Evolutionary conservation across 768 basidiomycete genomes (phyloP).

Genomic region (Suillus discolor): DNA sequence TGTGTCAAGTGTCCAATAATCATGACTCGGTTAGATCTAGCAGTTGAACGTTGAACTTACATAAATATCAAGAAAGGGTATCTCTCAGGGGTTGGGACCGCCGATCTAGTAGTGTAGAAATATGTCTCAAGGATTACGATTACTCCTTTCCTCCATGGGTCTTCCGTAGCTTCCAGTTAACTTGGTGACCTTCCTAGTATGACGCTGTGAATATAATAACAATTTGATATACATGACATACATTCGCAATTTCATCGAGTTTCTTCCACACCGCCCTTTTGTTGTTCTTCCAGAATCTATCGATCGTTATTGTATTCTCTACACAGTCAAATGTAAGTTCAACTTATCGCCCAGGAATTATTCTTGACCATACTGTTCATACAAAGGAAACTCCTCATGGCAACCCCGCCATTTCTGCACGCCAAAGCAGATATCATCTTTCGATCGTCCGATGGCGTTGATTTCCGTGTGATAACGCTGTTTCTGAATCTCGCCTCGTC

Average conservation of each 20-base stretch:
- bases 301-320: background rate
- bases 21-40: background rate
- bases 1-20: background rate
- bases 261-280: background rate
- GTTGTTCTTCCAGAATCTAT: background rate
- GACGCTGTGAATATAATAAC: background rate
- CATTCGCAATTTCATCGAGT: background rate
- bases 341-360: background rate
- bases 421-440: slow-evolving; percentile 38
- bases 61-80: background rate
- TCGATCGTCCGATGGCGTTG: slow-evolving; percentile 36
- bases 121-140: background rate
- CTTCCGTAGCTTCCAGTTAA: background rate
- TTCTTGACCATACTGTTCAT: background rate
- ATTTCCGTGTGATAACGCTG: slow-evolving; percentile 39
- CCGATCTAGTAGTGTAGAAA: background rate
- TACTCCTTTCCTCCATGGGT: background rate
- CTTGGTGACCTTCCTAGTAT: background rate
- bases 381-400: background rate
- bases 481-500: slow-evolving; percentile 40
- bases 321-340: background rate
- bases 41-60: background rate
- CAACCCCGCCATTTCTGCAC: slow-evolving; percentile 33
- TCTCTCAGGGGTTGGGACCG: background rate
- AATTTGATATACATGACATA: background rate